Conservation (phyloP, 108 stramenopile genomes). For the Mediolabrus comicus region DNA sequence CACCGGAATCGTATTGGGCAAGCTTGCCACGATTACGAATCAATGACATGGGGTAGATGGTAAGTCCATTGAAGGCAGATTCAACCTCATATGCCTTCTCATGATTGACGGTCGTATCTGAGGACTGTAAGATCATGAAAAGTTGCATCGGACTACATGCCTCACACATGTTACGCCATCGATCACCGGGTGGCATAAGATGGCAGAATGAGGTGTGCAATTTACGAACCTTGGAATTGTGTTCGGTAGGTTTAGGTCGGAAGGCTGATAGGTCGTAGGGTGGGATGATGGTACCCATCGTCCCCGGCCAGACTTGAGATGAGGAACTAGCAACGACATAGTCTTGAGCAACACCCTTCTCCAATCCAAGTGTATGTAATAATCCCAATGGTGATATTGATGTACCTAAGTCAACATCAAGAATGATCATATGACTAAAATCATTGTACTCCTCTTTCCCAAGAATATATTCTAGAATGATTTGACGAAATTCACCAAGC, state of each 20-base stretch:
- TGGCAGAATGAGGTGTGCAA: conserved; percentile 50
- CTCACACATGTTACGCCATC: conserved; percentile 61
- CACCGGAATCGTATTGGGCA: conserved; percentile 48
- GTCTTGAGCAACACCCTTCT: conserved; percentile 27
- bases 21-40: conserved; percentile 19
- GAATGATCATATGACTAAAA: conserved; percentile 51
- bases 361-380: conserved; percentile 45
- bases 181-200: conserved; percentile 45
- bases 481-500: conserved; percentile 53
- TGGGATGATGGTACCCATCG: conserved; percentile 50
- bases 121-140: conserved; percentile 41
- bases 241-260: conserved; percentile 28
- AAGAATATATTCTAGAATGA: conserved; percentile 40
- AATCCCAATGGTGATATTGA: conserved; percentile 45
- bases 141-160: conserved; percentile 53
- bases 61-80: conserved; percentile 50
- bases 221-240: conserved; percentile 25
- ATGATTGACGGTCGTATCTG: conserved; percentile 20
- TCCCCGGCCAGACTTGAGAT: conserved; percentile 45
- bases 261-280: conserved; percentile 61
- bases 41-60: conserved; percentile 47
- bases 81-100: conserved; percentile 33
- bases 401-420: conserved; percentile 49
- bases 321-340: conserved; percentile 40
- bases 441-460: conserved; percentile 35